Evolutionary conservation across 2,329 filamentous ascomycete species (phyloP).

Genomic region (Fusarium pininemorale): DNA sequence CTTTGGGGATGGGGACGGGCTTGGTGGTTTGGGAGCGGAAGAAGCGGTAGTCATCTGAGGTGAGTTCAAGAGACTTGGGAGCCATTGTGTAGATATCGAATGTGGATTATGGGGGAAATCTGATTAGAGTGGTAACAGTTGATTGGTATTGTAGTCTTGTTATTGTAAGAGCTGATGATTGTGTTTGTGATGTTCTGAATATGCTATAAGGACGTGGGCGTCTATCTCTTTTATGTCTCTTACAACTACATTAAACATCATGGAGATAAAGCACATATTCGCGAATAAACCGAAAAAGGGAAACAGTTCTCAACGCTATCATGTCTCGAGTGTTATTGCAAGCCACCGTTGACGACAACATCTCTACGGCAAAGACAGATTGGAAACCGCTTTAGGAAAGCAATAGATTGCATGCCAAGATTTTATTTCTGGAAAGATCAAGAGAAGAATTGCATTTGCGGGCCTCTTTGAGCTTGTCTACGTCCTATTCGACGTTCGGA

Average conservation of each 20-base stretch:
- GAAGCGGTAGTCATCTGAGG: conserved; percentile 32
- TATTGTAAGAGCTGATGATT: not conserved
- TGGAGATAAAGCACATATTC: not conserved
- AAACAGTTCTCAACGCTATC: conserved; percentile 22
- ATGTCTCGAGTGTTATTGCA: no score
- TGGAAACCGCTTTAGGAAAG: not conserved
- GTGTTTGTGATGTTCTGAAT: not conserved
- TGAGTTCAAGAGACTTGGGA: conserved; percentile 37
- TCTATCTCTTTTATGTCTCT: conserved; percentile 9
- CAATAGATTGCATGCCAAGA: not conserved
- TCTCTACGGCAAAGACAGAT: not conserved
- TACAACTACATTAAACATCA: accelerated
- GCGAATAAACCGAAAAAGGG: conserved; percentile 5
- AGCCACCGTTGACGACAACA: not conserved
- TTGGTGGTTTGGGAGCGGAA: conserved; percentile 42
- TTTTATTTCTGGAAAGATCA: not conserved
- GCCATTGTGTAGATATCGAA: conserved; percentile 17
- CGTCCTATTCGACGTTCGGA: not conserved
- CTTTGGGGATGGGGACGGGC: conserved; percentile 28
- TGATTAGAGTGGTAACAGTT: not conserved
- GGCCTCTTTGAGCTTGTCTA: not conserved
- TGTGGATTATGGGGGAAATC: not conserved
- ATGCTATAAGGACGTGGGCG: not conserved
- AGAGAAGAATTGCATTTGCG: not conserved
- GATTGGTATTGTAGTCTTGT: not conserved